Base-by-base conservation (phyloP, 208 protist genomes). In the Acanthamoeba polyphaga region DNA sequence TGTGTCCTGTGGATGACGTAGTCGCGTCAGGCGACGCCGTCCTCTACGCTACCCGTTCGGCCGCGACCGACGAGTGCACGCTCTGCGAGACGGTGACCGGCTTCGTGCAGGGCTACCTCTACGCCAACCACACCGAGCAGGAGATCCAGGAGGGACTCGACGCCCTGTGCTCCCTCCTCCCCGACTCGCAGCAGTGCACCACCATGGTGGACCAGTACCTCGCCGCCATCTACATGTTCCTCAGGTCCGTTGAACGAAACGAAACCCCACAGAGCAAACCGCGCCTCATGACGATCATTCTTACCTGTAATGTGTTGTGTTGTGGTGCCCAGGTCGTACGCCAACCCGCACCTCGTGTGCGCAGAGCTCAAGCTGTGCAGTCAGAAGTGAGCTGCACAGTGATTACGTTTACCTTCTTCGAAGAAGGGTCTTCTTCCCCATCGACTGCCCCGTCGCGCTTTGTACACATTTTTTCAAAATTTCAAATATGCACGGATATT, bases 221-320 rank as follows among this genome's bases (percentile, higher is more conserved):
- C 22, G 87, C 64, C 34, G 55, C 34, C 87, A 92, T 92, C 38
- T 92, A 92, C 87, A 92, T 76, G 87, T 68, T 74, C 64, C 87
- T 92, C 60, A 92, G 87, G 87, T 92, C 0, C 32, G 72, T 66
- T n/a, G n/a, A 3, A 3, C 22, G 27, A 66, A 12, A 78, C 34
- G 13, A 78, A 3, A 12, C 53, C 76, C n/a, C n/a, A n/a, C n/a
- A n/a, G n/a, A n/a, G n/a, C n/a, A n/a, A n/a, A n/a, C n/a, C n/a
- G n/a, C n/a, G n/a, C n/a, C n/a, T n/a, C n/a, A n/a, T n/a, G n/a
- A n/a, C n/a, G n/a, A n/a, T n/a, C n/a, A n/a, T n/a, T n/a, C n/a
- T n/a, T n/a, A n/a, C n/a, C n/a, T n/a, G n/a, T n/a, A n/a, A n/a
- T n/a, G n/a, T n/a, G n/a, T n/a, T n/a, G n/a, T 38, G 38, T 38